Evolutionary conservation across 2,329 filamentous ascomycete genomes (phyloP).

Genomic region (Capronia coronata): DNA sequence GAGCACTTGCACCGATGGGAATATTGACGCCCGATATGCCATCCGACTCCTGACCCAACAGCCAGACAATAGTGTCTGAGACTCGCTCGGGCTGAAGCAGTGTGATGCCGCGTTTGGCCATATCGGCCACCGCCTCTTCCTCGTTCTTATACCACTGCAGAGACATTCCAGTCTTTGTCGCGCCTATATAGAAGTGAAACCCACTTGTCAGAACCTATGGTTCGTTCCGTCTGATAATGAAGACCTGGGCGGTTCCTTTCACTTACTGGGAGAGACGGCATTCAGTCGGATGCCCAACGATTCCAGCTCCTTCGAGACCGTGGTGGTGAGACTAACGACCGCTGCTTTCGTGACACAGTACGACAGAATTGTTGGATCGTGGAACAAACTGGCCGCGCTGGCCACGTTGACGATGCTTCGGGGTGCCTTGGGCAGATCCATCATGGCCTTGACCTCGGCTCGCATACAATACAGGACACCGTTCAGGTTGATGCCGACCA

Average conservation of each 20-base stretch:
- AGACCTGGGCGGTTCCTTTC: no score
- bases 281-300: conserved; percentile 37
- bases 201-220: neutral
- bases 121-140: conserved; percentile 13
- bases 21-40: conserved; percentile 12
- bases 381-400: conserved; percentile 12
- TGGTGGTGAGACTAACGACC: conserved; percentile 32
- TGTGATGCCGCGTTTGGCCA: conserved; percentile 11
- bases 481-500: conserved; percentile 41
- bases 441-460: conserved; percentile 43
- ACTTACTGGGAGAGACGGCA: conserved; percentile 35
- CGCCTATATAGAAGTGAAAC: conserved; percentile 8
- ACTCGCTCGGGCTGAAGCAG: conserved; percentile 11
- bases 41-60: conserved; percentile 6
- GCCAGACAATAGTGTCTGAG: conserved; percentile 10
- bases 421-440: conserved; percentile 6
- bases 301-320: conserved; percentile 36
- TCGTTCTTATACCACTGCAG: conserved; percentile 12
- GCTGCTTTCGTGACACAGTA: conserved; percentile 13
- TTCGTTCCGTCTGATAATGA: neutral
- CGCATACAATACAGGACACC: conserved; percentile 48
- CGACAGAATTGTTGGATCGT: conserved; percentile 14
- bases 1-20: conserved; percentile 9
- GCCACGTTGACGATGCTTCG: conserved; percentile 17
- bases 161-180: conserved; percentile 13